Evolutionary conservation across 495 filamentous ascomycete species (phyloP).

Genomic region (Corynascus novoguineensis): DNA sequence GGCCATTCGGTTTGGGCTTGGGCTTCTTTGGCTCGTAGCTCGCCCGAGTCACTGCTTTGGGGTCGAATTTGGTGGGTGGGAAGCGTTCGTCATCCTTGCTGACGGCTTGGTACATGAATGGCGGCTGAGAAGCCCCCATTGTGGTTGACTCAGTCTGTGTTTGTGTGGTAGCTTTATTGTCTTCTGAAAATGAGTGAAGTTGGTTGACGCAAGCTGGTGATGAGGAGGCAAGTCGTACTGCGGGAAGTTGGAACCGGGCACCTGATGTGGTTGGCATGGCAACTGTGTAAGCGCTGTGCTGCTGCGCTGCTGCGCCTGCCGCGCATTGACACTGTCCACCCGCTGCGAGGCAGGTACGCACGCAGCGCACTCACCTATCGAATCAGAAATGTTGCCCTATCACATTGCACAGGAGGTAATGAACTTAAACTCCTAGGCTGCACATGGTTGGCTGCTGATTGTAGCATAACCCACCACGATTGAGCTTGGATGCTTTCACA

Average conservation of each 20-base stretch:
- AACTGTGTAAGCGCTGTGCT: constrained; percentile 14
- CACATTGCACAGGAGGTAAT: too few relatives aligned
- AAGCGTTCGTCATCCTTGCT: constrained; percentile 40
- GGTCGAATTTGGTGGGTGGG: constrained; percentile 63
- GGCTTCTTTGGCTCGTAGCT: constrained; percentile 56
- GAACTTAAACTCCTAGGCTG: too few relatives aligned
- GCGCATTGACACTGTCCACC: neutral
- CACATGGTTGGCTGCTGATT: too few relatives aligned
- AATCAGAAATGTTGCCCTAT: too few relatives aligned
- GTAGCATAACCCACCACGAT: neutral
- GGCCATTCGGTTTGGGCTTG: constrained; percentile 66
- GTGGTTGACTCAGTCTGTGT: neutral
- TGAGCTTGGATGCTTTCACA: neutral
- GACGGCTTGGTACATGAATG: constrained; percentile 68
- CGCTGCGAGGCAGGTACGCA: too few relatives aligned
- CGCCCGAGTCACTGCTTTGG: constrained; percentile 72
- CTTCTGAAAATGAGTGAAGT: too few relatives aligned
- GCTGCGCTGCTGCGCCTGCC: neutral
- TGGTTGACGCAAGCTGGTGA: neutral
- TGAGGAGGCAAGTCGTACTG: neutral
- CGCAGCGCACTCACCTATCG: too few relatives aligned
- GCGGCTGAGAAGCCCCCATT: constrained; percentile 60
- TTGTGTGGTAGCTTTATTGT: too few relatives aligned
- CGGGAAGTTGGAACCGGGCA: neutral
- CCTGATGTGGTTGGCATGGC: constrained; percentile 14